Base-by-base conservation (phyloP, 2,329 filamentous ascomycete genomes). In the Colletotrichum euphorbiae region DNA sequence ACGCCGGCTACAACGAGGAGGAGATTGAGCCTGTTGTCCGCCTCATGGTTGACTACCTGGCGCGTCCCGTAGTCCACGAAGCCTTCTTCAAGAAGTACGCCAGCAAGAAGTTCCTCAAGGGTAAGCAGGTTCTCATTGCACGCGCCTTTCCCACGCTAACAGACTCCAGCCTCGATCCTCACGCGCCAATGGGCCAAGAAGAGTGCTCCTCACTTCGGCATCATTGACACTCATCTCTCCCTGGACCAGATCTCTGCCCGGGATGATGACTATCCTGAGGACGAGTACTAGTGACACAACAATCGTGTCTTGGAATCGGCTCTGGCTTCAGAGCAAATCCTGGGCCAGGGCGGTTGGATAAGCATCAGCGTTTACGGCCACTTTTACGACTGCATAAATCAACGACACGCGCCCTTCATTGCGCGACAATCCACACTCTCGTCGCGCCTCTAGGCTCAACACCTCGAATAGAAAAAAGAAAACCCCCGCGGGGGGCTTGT, bases 11-110 rank as follows among this genome's bases (percentile, higher is more conserved):
- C 80, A 91, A 88, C 3, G 95, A 98, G 79, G 90, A 95, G 52
- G 93, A 99, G 80, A 94, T 99, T 73, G 89, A 95, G 78, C 95
- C 95, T 11, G 93, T 98, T 45, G 93, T 97, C 76, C 88, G 91
- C 74, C 87, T 98, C 69, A 98, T 99, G 94, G 90, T 99, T 70
- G 94, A 99, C 80, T 99, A 99, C 78, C 90, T 99, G 43, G 92
- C 92, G 67, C 90, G 93, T 12, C 96, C 95, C 28, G 92, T 98
- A 61, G 88, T 91, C 48, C 96, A 99, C 77, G 95, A 98, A 79
- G 97, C 96, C 42, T 98, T 99, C 86, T 98, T 98, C 87, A 97
- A 97, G 88, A 99, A 99, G 82, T 99, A 99, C 79, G 96, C 96
- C 64, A 97, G 93, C 88, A 99, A 98, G 86, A 98, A 97, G 83